Evolutionary conservation across 2,329 filamentous ascomycete species (phyloP).

Genomic region (Xylariomycetidae sp.): DNA sequence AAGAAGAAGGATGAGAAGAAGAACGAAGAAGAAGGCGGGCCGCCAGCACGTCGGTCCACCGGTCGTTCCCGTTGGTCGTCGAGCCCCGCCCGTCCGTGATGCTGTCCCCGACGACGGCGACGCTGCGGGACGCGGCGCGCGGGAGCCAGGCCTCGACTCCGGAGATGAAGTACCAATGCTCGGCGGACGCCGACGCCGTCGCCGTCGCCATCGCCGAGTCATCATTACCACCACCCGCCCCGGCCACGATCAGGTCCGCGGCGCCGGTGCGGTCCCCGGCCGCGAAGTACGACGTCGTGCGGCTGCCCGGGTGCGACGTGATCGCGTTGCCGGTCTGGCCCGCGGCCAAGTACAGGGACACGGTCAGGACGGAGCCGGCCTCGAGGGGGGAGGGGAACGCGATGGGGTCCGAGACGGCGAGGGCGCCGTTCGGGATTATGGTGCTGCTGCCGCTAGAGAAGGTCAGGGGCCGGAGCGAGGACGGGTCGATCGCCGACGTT

Average conservation of each 20-base stretch:
- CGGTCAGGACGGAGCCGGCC: constrained; percentile 43
- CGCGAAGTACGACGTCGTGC: constrained; percentile 52
- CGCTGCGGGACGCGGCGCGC: constrained; percentile 29
- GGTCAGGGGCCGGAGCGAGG: constrained; percentile 45
- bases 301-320: constrained; percentile 57
- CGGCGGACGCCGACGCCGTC: constrained; percentile 22
- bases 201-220: too few relatives aligned
- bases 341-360: constrained; percentile 53
- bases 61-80: constrained; percentile 49
- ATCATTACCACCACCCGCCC: constrained; percentile 12
- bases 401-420: constrained; percentile 56
- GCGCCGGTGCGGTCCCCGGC: constrained; percentile 46
- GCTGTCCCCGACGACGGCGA: constrained; percentile 60
- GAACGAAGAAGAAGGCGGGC: too few relatives aligned
- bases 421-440: constrained; percentile 48
- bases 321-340: constrained; percentile 49
- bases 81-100: constrained; percentile 62
- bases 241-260: constrained; percentile 38
- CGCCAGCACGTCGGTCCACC: constrained; percentile 40
- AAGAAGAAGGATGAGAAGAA: too few relatives aligned
- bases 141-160: constrained; percentile 51
- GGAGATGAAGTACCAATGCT: constrained; percentile 57
- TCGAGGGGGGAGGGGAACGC: constrained; percentile 38
- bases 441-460: constrained; percentile 49
- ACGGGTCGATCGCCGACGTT: constrained; percentile 39